A percentile compares a stretch with the other conserved stretches of the same genome.
phyloP scores from a whole-genome alignment of 179 eudicot species.

The Spergularia azorica region DNA sequence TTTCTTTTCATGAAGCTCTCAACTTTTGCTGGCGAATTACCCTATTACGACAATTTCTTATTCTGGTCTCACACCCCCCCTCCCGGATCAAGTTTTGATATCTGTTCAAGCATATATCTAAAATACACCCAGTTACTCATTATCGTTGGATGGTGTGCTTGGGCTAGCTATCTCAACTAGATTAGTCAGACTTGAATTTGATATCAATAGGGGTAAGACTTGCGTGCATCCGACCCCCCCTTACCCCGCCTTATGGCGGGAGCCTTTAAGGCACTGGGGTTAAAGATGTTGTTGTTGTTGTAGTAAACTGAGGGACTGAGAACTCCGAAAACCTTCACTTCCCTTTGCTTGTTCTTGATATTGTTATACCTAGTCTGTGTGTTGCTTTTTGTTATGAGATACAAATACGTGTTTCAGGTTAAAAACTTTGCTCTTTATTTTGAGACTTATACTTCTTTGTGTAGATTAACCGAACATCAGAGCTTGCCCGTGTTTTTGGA shows the following conservation, averaged over 20 bases:
- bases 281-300: too few species aligned
- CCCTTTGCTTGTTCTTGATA: background rate
- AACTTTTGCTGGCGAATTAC: background rate
- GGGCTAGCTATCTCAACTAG: background rate
- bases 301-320: background rate
- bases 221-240: too few species aligned
- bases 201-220: too few species aligned
- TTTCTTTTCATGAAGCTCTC: background rate
- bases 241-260: too few species aligned
- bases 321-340: background rate
- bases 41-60: background rate
- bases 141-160: background rate
- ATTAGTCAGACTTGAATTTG: background rate
- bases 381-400: conserved; percentile 5
- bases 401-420: background rate
- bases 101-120: background rate
- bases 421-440: background rate
- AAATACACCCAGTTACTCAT: background rate
- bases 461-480: conserved; percentile 91
- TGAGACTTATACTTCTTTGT: conserved; percentile 19
- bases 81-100: background rate
- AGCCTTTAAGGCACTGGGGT: too few species aligned
- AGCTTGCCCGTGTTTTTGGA: conserved; percentile 97
- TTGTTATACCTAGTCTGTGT: background rate
- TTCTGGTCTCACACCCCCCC: background rate